Base-by-base conservation (phyloP, 1,284 basidiomycete genomes). In the Trametes pubescens region DNA sequence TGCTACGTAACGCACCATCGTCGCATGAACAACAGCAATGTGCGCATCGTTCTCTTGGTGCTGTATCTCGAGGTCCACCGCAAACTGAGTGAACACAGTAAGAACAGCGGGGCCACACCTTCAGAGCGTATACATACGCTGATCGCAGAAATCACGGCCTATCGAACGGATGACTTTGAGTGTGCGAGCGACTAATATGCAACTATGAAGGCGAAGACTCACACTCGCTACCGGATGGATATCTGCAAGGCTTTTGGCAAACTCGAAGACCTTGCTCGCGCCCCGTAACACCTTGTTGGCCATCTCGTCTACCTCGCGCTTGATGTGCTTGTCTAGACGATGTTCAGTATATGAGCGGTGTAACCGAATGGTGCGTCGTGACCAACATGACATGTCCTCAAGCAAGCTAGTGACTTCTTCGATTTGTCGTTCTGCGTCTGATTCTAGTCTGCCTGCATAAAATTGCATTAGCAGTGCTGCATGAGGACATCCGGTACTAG, bases 1-100 rank as follows among this genome's bases (percentile, higher is more conserved):
- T 26, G n/a, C 16, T 6, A 13, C 3, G 8, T 8, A 0, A 13
- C 48, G 18, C 18, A 63, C 61, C 61, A 63, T 63, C 1, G 24
- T 13, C 5, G 26, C 35, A n/a, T 63, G 61, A 0, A 63, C 51
- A 10, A 32, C 18, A 0, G 51, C 61, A 21, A 63, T 63, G 18
- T 58, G 55, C 8, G 43, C 51, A 14, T 53, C 16, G 44, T 58
- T 63, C 51, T 63, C 61, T 7, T 49, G 51, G 7, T 49, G 40
- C 29, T 46, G 35, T 13, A 54, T 43, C 44, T 63, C 61, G 2
- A 58, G 34, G 3, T 52, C 14, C 11, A 62, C n/a, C 7, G 46
- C 48, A 9, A 38, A 13, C 47, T 40, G 10, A 18, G 10, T 37
- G 21, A 29, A 29, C 37, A 3, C 37, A 38, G 10, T 13, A 13